Evolutionary conservation across 306 rosid species (phyloP), one percentile per base, ranked within the genome.

Genomic region (Inga oerstediana): DNA sequence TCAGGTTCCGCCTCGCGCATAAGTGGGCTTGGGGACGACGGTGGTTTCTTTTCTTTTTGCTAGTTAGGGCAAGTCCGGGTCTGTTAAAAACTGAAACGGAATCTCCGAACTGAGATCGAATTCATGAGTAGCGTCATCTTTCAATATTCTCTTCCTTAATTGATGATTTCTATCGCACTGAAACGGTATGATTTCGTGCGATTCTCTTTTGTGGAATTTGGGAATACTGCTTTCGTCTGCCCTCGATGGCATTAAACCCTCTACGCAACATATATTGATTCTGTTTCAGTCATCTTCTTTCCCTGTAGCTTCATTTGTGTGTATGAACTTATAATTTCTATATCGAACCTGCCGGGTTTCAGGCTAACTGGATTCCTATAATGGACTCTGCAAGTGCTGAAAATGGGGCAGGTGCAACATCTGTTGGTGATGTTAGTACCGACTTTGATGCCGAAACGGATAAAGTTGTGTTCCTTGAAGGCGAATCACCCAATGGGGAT

Each of bases 311-410:
- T 44, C 70, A 48, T 45, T 58, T 32, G 24, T 72, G 46, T 51
- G 70, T 54, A 43, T 66, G 80, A 64, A 44, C 49, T 44, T 62
- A 16, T 35, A 64, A 10, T 81, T 81, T 71, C 75, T 17, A 66
- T 71, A 24, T 54, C 52, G 73, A 32, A 20, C 62, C 19, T 84
- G 77, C 16, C 45, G 76, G 77, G 74, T 78, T 78, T 41, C 16
- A 2, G 61, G 48, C 15, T 43, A 78, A 67, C 34, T 75, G 20
- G 51, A 69, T 79, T 82, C 66, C 67, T 75, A 19, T 74, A 75
- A 79, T 87, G 90, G 83, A 82, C 16, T 52, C 84, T 54, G 86
- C 76, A 44, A 87, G 75, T 64, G 82, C 41, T 69, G 86, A 81
- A 34, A 83, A 69, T 14, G 61, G 34, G 77, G 61, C 61, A 27